These are phyloP conservation scores for Teratosphaeria nubilosa DNA, from an alignment of 2,329 filamentous ascomycete species.

Conservation along the genomic window DNA sequence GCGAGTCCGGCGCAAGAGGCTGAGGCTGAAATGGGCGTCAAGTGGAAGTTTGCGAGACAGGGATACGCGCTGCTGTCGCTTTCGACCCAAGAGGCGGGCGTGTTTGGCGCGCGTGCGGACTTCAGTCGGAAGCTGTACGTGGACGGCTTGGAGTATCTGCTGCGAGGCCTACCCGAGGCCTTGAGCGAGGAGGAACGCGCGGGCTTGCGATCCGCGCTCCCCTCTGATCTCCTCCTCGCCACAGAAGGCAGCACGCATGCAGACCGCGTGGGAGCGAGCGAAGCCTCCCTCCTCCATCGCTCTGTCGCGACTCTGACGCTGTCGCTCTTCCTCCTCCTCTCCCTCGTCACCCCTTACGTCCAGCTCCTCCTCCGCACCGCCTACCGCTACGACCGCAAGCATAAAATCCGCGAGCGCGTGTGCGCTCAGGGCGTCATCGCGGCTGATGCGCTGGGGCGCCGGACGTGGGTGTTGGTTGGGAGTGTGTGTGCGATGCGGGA, in stretches of 20 bases:
- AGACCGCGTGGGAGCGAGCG: too few species aligned
- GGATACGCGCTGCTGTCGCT: slow-evolving; percentile 39
- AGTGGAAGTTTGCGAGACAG: slow-evolving; percentile 44
- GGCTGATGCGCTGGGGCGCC: slow-evolving; percentile 44
- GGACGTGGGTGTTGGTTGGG: slow-evolving; percentile 42
- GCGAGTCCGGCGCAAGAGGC: slow-evolving; percentile 8
- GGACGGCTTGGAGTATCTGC: slow-evolving; percentile 52
- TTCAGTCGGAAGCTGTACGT: slow-evolving; percentile 55
- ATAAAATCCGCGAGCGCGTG: slow-evolving; percentile 53
- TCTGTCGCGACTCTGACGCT: slow-evolving; percentile 12
- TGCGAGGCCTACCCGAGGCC: slow-evolving; percentile 51
- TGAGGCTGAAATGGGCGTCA: slow-evolving; percentile 27
- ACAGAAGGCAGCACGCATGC: too few species aligned
- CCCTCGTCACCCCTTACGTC: slow-evolving; percentile 53
- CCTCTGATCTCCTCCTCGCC: too few species aligned
- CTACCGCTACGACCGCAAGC: slow-evolving; percentile 55
- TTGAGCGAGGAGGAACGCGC: slow-evolving; percentile 46
- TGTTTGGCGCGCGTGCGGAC: slow-evolving; percentile 24
- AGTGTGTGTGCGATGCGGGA: slow-evolving; percentile 52
- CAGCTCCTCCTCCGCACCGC: slow-evolving; percentile 43
- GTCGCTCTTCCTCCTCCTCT: slow-evolving; percentile 44
- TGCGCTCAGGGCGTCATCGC: slow-evolving; percentile 43
- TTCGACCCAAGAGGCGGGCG: slow-evolving; percentile 34
- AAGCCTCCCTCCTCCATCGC: slow-evolving; percentile 17
- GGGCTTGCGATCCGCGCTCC: slow-evolving; percentile 44